Base-by-base conservation (phyloP, 495 filamentous ascomycete genomes). In the Penicillium goetzii region DNA sequence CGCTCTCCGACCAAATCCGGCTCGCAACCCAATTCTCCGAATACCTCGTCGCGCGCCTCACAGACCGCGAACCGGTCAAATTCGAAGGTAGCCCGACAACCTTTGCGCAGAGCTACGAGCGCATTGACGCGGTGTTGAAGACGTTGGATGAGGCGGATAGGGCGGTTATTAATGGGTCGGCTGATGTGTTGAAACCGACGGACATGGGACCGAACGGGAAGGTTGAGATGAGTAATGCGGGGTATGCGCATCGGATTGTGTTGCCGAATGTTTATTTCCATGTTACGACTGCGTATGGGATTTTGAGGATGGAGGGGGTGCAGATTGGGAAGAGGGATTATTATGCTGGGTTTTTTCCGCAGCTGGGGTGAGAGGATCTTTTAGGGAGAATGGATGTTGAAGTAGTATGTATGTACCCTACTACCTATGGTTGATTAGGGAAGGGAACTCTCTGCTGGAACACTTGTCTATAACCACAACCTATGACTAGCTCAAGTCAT, bases 221-320 rank as follows among this genome's bases (percentile, higher is more conserved):
- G 43, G 51, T 61, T 17, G 53, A 66, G 3, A 66, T 70, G 56
- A 70, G 60, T n/a, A 61, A 65, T 3, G 60, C 66, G 17, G 55
- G 28, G 2, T 84, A 82, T 70, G 65, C 82, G 25, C 54, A 73
- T 58, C 68, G 67, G 4, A 79, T 76, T 55, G 72, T 74, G 6
- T 21, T 82, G 32, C 84, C 87, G 49, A 86, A 89, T 68, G 76
- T 88, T 49, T 85, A 79, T 63, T 89, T 90, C 70, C 88, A 89
- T 72, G 33, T 84, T 32, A 72, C 66, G 2, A 87, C 79, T 9
- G 75, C 85, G 21, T 89, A 89, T 75, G 76, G 67, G 6, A 83
- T 90, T 62, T 63, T 89, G 47, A 70, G 86, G 43, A 78, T 71
- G 64, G 79, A 85, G 69, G 86, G 87, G 9, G 84, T 87, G 21